Evolutionary conservation across 768 basidiomycete species (phyloP).

Genomic region (Tulasnella sp.): DNA sequence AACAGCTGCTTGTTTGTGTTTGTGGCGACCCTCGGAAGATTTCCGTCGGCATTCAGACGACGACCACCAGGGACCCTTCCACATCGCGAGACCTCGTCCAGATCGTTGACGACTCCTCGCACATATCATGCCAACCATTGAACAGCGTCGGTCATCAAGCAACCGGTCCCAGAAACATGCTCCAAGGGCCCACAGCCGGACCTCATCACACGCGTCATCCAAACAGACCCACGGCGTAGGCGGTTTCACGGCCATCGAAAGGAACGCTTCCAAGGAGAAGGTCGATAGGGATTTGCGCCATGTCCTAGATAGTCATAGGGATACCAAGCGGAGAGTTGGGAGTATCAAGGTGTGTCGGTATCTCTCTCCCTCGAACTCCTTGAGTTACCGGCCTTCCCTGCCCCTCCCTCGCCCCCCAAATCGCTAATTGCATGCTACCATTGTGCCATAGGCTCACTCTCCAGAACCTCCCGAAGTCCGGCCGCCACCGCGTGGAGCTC

Average conservation of each 20-base stretch:
- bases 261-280: neutral
- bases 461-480: neutral
- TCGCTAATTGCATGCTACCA: neutral
- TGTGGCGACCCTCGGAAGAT: too few species aligned
- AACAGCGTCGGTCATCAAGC: conserved; percentile 4
- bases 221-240: neutral
- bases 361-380: too few species aligned
- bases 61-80: too few species aligned
- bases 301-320: too few species aligned
- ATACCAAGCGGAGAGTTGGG: too few species aligned
- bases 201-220: neutral
- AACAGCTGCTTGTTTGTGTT: too few species aligned
- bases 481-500: neutral
- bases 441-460: neutral
- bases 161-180: neutral
- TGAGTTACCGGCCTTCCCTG: neutral
- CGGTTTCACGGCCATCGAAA: neutral
- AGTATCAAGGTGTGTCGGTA: too few species aligned
- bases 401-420: neutral
- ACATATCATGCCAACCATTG: neutral
- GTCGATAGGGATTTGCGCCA: neutral
- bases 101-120: too few species aligned
- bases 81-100: too few species aligned
- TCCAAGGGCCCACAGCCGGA: conserved; percentile 3
- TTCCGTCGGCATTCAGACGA: too few species aligned